These are phyloP conservation scores for Dunaliella sp. DNA, from an alignment of 139 green algal species.

Conservation along the genomic window DNA sequence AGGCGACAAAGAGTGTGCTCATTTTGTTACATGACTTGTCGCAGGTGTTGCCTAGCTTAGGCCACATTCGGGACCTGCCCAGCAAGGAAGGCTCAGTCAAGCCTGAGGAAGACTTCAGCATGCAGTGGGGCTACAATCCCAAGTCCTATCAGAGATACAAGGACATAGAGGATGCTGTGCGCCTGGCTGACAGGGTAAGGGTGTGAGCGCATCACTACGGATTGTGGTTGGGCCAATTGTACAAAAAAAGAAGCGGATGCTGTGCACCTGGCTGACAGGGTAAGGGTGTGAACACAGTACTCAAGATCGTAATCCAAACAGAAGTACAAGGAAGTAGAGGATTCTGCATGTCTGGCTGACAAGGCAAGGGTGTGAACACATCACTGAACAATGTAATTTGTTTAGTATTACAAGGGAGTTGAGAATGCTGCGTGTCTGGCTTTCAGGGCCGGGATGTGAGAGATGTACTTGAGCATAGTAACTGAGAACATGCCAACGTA, in stretches of 20 bases:
- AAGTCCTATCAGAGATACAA: conserved; percentile 23
- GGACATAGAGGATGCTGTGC: conserved; percentile 41
- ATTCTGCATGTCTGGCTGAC: conserved; percentile 14
- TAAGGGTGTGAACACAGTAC: no score
- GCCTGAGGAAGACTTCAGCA: conserved; percentile 50
- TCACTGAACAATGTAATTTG: no score
- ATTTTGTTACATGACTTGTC: no score
- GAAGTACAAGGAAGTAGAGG: not conserved
- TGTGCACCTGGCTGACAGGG: conserved; percentile 15
- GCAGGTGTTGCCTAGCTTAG: conserved; percentile 88
- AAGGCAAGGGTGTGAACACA: no score
- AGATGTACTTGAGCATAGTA: no score
- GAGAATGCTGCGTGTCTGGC: no score
- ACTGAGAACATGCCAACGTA: no score
- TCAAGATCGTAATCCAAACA: not conserved
- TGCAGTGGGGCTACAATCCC: conserved; percentile 50
- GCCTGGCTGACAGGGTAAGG: not conserved
- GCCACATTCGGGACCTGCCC: conserved; percentile 87
- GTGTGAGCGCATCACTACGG: no score
- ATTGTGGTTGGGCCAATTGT: not conserved
- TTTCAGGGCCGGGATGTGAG: no score
- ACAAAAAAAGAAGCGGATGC: not conserved
- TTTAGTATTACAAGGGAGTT: no score
- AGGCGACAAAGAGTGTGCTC: no score
- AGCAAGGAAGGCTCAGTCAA: conserved; percentile 60